A percentile compares a stretch with the other conserved stretches of the same genome.
These are phyloP conservation scores for Claviceps fusiformis DNA, from an alignment of 2,329 filamentous ascomycete genomes.

Conservation along the genomic window DNA sequence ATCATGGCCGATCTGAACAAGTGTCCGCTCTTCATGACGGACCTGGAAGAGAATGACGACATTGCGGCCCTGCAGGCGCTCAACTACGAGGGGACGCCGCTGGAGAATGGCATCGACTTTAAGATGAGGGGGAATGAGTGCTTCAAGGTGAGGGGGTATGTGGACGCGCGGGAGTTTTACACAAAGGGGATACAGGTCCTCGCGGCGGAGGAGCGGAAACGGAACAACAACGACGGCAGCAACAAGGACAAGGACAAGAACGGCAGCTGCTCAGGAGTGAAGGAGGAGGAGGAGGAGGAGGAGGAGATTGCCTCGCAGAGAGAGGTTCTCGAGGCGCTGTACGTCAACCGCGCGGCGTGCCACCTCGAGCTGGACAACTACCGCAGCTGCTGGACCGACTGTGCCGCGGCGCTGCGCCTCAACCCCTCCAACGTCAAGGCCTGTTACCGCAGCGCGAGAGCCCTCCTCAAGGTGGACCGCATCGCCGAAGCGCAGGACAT, in stretches of 20 bases:
- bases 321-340: slow-evolving; percentile 57
- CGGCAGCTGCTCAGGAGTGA: slow-evolving; percentile 13
- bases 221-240: slow-evolving; percentile 17
- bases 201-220: slow-evolving; percentile 45
- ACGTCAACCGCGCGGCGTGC: slow-evolving; percentile 80
- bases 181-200: slow-evolving; percentile 69
- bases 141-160: slow-evolving; percentile 60
- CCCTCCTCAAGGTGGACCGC: slow-evolving; percentile 67
- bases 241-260: slow-evolving; percentile 17
- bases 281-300: slow-evolving; percentile 25
- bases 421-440: slow-evolving; percentile 80
- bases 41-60: slow-evolving; percentile 71
- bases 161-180: slow-evolving; percentile 84
- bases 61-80: slow-evolving; percentile 80
- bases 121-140: slow-evolving; percentile 87
- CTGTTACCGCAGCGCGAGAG: slow-evolving; percentile 70
- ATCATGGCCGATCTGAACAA: slow-evolving; percentile 43
- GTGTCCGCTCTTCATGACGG: slow-evolving; percentile 89
- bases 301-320: slow-evolving; percentile 48
- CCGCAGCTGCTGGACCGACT: slow-evolving; percentile 74
- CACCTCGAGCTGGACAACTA: slow-evolving; percentile 84
- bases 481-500: slow-evolving; percentile 70
- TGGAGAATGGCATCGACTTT: slow-evolving; percentile 73
- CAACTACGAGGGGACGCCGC: slow-evolving; percentile 80
- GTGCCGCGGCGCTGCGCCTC: slow-evolving; percentile 62